A percentile compares a stretch with the other conserved stretches of the same genome.
Conservation (phyloP, 106 monocot species). For the Allium cepa region DNA sequence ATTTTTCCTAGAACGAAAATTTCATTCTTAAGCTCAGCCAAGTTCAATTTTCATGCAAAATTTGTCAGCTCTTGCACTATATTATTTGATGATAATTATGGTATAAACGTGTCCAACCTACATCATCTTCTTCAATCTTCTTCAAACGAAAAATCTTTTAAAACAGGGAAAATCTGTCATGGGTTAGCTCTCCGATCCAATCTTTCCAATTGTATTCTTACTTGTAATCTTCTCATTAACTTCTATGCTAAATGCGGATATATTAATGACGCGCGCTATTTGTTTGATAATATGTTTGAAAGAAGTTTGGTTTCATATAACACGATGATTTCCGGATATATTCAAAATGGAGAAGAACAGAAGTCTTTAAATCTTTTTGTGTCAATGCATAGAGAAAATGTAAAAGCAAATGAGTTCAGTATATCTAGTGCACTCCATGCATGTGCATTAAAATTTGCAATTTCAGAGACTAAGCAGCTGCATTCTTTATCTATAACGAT, state of each 20-base stretch:
- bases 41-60: neutral
- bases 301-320: conserved; percentile 14
- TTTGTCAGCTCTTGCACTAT: neutral
- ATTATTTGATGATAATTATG: neutral
- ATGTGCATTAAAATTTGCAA: conserved; percentile 25
- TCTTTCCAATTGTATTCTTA: conserved; percentile 28
- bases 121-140: conserved; percentile 42
- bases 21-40: neutral
- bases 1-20: neutral
- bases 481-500: conserved; percentile 45
- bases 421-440: conserved; percentile 51
- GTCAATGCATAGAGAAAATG: conserved; percentile 7
- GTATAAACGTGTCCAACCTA: conserved; percentile 7
- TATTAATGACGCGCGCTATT: conserved; percentile 15
- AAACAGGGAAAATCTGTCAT: conserved; percentile 46
- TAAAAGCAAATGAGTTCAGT: conserved; percentile 40
- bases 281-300: conserved; percentile 33
- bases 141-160: conserved; percentile 17
- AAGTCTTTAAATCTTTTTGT: conserved; percentile 14
- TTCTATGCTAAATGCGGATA: conserved; percentile 11
- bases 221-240: conserved; percentile 34
- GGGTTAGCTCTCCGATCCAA: conserved; percentile 40
- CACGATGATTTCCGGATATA: conserved; percentile 15
- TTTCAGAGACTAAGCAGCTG: conserved; percentile 34
- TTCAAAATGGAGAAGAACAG: conserved; percentile 4